These are phyloP conservation scores for Aspergillus hiratsukae DNA, from an alignment of 2,329 filamentous ascomycete species.

Conservation along the genomic window DNA sequence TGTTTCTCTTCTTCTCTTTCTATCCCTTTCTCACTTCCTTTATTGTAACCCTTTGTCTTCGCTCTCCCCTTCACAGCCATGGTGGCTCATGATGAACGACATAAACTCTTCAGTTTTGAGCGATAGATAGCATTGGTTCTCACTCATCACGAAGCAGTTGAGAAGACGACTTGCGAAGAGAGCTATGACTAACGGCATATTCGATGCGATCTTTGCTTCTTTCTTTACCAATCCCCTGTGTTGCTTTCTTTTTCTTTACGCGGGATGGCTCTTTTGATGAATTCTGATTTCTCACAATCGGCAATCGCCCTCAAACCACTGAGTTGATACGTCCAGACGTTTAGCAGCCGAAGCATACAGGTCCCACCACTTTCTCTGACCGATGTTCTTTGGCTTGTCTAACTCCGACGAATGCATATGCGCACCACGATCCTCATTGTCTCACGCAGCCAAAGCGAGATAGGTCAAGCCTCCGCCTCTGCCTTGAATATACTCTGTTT, in stretches of 20 bases:
- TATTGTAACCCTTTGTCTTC: background rate
- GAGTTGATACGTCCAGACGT: constrained; percentile 4
- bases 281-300: constrained; percentile 11
- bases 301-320: background rate
- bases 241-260: background rate
- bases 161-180: constrained; percentile 16
- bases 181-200: constrained; percentile 11
- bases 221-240: background rate
- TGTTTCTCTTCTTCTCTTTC: background rate
- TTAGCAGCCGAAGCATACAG: constrained; percentile 9
- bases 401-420: constrained; percentile 2
- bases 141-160: constrained; percentile 10
- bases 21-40: background rate
- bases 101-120: constrained; percentile 21
- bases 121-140: constrained; percentile 30
- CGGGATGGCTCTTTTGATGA: constrained; percentile 5
- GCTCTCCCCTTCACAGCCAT: constrained; percentile 1
- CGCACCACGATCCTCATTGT: background rate
- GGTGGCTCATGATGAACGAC: constrained; percentile 20
- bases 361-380: constrained; percentile 7
- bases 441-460: background rate
- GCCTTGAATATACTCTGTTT: background rate
- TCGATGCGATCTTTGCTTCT: constrained; percentile 2
- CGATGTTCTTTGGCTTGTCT: constrained; percentile 9
- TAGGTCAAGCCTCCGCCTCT: background rate